Evolutionary conservation across 2,329 filamentous ascomycete genomes (phyloP).

Genomic region (Aschersonia sp.): DNA sequence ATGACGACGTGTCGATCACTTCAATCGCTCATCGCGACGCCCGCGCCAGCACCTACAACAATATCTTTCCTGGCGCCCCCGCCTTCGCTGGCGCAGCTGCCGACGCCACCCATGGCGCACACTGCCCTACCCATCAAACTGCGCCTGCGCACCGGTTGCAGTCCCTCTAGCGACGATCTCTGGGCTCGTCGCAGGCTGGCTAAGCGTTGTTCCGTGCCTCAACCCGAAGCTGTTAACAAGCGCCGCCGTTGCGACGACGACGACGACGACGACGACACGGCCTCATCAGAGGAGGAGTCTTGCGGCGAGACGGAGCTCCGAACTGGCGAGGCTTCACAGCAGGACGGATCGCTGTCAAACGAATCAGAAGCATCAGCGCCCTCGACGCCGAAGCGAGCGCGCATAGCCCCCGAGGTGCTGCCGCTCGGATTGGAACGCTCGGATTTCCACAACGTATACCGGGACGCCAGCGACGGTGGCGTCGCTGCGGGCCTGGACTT

Average conservation of each 20-base stretch:
- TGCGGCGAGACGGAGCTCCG: conserved; percentile 23
- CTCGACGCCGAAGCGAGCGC: conserved; percentile 43
- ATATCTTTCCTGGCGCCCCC: conserved; percentile 6
- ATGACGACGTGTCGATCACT: conserved; percentile 45
- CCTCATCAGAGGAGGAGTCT: conserved; percentile 11
- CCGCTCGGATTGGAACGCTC: conserved; percentile 43
- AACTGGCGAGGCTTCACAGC: conserved; percentile 5
- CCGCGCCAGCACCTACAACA: conserved; percentile 9
- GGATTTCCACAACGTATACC: conserved; percentile 40
- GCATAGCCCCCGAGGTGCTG: conserved; percentile 44
- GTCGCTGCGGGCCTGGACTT: conserved; percentile 19
- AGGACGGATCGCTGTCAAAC: conserved; percentile 2
- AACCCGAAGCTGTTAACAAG: conserved; percentile 34
- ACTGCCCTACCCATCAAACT: conserved; percentile 37
- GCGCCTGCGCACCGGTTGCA: conserved; percentile 33
- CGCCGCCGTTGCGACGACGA: conserved; percentile 33
- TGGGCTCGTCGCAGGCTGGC: conserved; percentile 30
- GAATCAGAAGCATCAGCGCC: conserved; percentile 13
- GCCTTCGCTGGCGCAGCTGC: conserved; percentile 23
- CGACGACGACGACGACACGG: conserved; percentile 6
- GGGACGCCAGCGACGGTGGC: conserved; percentile 13
- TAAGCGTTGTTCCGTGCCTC: conserved; percentile 29
- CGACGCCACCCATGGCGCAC: conserved; percentile 40
- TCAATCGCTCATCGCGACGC: conserved; percentile 38
- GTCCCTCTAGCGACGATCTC: conserved; percentile 14